A percentile compares a stretch with the other conserved stretches of the same genome.
phyloP scores from a whole-genome alignment of 768 basidiomycete genomes.

The Leccinum imitatum region DNA sequence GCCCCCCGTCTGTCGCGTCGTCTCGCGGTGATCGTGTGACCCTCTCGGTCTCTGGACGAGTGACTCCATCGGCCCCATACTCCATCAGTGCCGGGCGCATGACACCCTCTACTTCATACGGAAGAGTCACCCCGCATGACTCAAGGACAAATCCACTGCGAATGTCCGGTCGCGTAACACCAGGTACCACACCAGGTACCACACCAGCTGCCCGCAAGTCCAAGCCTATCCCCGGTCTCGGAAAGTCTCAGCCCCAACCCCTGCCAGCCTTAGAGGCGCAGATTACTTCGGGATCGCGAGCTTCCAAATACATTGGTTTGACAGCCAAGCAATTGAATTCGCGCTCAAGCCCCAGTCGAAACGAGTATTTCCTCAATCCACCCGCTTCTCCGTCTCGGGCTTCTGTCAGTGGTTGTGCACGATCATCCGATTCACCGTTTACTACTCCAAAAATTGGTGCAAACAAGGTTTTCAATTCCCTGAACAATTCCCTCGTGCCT shows the following conservation, averaged over 20 bases:
- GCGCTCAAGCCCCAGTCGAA: constrained; percentile 28
- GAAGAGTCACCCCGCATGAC: constrained; percentile 41
- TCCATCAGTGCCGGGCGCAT: constrained; percentile 45
- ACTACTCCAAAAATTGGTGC: constrained; percentile 61
- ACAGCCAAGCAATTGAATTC: constrained; percentile 78
- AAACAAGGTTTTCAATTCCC: constrained; percentile 25
- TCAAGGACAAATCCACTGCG: constrained; percentile 28
- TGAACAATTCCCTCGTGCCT: constrained; percentile 17
- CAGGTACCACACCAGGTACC: constrained; percentile 42
- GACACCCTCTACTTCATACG: constrained; percentile 54
- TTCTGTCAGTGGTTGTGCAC: constrained; percentile 38
- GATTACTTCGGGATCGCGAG: constrained; percentile 81
- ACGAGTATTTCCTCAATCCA: constrained; percentile 26
- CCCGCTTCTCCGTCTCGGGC: constrained; percentile 38
- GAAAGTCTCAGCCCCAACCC: constrained; percentile 33
- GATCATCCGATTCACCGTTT: constrained; percentile 52
- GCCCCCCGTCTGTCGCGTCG: constrained; percentile 82
- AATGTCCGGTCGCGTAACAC: constrained; percentile 50
- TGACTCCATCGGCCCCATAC: constrained; percentile 43
- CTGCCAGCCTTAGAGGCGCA: constrained; percentile 32
- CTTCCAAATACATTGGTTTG: constrained; percentile 81
- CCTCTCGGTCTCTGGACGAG: constrained; percentile 44
- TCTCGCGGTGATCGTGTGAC: constrained; percentile 50
- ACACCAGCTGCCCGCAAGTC: constrained; percentile 34
- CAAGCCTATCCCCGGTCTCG: constrained; percentile 32